These are phyloP conservation scores for Colletotrichum lindemuthianum DNA, from an alignment of 2,329 filamentous ascomycete genomes.

Conservation along the genomic window DNA sequence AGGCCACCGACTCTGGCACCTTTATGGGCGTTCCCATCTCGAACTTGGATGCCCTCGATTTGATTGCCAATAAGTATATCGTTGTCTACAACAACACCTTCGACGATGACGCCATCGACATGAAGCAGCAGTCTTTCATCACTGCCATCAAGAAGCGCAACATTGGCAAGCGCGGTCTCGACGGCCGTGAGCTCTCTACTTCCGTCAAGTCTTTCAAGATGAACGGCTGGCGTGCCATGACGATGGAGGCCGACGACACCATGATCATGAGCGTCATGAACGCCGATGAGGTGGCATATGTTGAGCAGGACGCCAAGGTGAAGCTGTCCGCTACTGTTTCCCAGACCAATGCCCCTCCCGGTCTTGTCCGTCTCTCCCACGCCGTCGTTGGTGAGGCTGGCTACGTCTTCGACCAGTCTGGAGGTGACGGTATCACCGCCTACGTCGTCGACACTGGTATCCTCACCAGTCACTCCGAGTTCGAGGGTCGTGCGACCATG, in stretches of 20 bases:
- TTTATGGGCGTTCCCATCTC: conserved; percentile 57
- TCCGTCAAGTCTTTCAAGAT: conserved; percentile 58
- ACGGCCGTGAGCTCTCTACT: conserved; percentile 59
- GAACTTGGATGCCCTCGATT: conserved; percentile 59
- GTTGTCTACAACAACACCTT: conserved; percentile 71
- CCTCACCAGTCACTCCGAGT: conserved; percentile 63
- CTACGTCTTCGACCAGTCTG: conserved; percentile 64
- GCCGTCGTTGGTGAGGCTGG: conserved; percentile 43
- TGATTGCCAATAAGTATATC: conserved; percentile 69
- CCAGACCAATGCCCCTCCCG: conserved; percentile 64
- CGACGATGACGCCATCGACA: conserved; percentile 57
- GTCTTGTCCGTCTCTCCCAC: conserved; percentile 64
- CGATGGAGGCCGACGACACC: conserved; percentile 60
- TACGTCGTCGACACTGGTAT: conserved; percentile 76
- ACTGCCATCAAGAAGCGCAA: conserved; percentile 66
- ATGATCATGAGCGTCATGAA: conserved; percentile 61
- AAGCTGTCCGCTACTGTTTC: conserved; percentile 54
- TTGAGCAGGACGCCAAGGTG: conserved; percentile 64
- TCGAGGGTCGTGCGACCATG: conserved; percentile 63
- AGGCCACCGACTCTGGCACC: conserved; percentile 40
- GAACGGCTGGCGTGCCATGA: conserved; percentile 62
- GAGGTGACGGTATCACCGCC: conserved; percentile 65
- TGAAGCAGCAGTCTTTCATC: conserved; percentile 60
- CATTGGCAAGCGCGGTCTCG: conserved; percentile 59
- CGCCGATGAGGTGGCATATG: conserved; percentile 60